Evolutionary conservation across 192 early-diverging fungal species (phyloP).

Genomic region (Spizellomyces punctatus): DNA sequence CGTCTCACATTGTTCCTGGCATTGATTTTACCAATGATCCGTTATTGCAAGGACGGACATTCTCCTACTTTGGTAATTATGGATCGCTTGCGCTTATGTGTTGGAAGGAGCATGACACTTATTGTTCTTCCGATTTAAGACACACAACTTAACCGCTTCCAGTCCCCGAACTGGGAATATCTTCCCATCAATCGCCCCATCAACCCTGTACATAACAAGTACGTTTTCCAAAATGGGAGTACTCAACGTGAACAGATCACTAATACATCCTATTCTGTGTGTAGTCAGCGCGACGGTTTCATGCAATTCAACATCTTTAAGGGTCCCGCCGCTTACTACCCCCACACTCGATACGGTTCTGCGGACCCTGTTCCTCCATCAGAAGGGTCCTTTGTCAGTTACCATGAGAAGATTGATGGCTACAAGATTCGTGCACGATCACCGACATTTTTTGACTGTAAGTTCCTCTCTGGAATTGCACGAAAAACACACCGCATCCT

Average conservation of each 20-base stretch:
- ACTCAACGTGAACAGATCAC: too few species aligned
- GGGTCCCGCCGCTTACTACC: conserved; percentile 64
- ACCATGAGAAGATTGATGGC: conserved; percentile 3
- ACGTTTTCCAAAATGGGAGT: too few species aligned
- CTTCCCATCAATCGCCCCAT: conserved; percentile 81
- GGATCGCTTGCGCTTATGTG: neutral
- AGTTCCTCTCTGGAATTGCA: conserved; percentile 8
- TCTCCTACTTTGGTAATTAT: conserved; percentile 58
- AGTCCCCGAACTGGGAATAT: conserved; percentile 69
- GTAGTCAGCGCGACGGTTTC: conserved; percentile 69
- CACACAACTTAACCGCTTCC: conserved; percentile 84
- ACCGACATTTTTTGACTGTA: neutral
- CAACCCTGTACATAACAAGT: conserved; percentile 59
- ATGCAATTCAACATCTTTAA: conserved; percentile 67
- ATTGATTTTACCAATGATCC: conserved; percentile 76
- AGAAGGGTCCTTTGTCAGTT: conserved; percentile 5
- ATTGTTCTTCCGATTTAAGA: conserved; percentile 35
- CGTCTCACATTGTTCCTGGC: conserved; percentile 77
- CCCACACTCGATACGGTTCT: conserved; percentile 25
- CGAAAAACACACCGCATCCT: too few species aligned
- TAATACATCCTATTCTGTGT: too few species aligned
- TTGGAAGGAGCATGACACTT: conserved; percentile 19
- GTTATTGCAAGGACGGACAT: conserved; percentile 83
- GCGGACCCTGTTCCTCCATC: conserved; percentile 12
- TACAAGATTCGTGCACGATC: conserved; percentile 16